Percentiles rank a stretch among this genome's conserved stretches.
Conservation (phyloP, 805 yeast species). For the Myxozyma nipponensis region DNA sequence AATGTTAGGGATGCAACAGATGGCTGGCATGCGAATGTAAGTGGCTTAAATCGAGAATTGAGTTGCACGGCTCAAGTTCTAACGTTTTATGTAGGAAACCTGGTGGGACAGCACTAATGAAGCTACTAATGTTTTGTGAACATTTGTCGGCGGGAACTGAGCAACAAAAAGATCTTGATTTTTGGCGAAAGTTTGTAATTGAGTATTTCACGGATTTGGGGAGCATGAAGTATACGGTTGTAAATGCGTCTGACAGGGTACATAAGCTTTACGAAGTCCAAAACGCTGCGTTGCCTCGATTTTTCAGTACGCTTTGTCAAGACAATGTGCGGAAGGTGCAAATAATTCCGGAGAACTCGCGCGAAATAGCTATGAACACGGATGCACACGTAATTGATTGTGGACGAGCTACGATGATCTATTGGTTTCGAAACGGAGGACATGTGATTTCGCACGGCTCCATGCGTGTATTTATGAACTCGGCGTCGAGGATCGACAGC, state of each 20-base stretch:
- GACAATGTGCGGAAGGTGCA: conserved; percentile 53
- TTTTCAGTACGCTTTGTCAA: conserved; percentile 50
- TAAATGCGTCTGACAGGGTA: conserved; percentile 43
- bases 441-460: conserved; percentile 59
- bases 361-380: conserved; percentile 52
- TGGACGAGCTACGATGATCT: conserved; percentile 47
- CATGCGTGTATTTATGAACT: conserved; percentile 57
- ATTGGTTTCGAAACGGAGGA: conserved; percentile 66
- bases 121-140: conserved; percentile 51
- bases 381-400: conserved; percentile 55
- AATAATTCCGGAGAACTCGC: conserved; percentile 43
- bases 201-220: conserved; percentile 56
- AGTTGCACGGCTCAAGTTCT: no score
- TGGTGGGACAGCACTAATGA: conserved; percentile 50
- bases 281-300: conserved; percentile 60
- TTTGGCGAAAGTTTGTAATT: conserved; percentile 48
- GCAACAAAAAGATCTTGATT: conserved; percentile 44
- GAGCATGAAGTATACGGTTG: conserved; percentile 45
- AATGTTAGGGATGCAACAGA: background rate
- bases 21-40: background rate
- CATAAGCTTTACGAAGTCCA: conserved; percentile 61
- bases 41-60: no score
- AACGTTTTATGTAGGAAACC: conserved; percentile 24
- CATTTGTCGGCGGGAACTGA: conserved; percentile 44
- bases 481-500: conserved; percentile 66